Conservation (phyloP, 148 eudicot species). For the Vaccinium vitisidaea region DNA sequence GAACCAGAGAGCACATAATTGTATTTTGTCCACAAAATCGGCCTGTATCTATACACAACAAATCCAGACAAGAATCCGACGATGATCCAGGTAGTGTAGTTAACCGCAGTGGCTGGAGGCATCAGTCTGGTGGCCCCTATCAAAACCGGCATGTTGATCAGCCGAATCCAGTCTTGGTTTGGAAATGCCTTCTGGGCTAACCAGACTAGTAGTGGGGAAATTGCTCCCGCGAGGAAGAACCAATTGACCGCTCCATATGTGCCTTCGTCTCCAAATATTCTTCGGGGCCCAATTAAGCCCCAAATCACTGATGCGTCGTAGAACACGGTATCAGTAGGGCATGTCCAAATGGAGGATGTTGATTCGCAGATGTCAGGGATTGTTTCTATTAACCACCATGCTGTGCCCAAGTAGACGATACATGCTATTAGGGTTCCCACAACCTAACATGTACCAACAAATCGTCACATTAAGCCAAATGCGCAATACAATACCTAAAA, state of each 20-base stretch:
- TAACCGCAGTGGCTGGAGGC: conserved; percentile 97
- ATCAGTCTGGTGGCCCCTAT: conserved; percentile 71
- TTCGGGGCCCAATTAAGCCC: conserved; percentile 84
- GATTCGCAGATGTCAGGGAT: conserved; percentile 74
- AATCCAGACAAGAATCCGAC: conserved; percentile 83
- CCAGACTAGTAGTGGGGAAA: conserved; percentile 85
- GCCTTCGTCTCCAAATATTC: conserved; percentile 81
- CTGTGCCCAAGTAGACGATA: conserved; percentile 66
- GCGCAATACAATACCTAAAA: not conserved
- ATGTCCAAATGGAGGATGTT: conserved; percentile 73
- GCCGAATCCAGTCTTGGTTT: conserved; percentile 75
- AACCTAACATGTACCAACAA: conserved; percentile 28
- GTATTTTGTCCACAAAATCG: conserved; percentile 75
- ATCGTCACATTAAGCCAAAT: not conserved
- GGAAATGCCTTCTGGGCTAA: conserved; percentile 74
- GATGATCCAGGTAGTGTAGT: conserved; percentile 81
- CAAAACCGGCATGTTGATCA: conserved; percentile 85
- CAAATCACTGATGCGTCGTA: conserved; percentile 96
- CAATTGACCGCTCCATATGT: conserved; percentile 67
- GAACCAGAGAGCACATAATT: conserved; percentile 91
- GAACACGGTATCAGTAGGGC: conserved; percentile 83
- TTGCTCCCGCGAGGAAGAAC: conserved; percentile 84
- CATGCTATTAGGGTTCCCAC: conserved; percentile 80
- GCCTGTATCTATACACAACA: conserved; percentile 72
- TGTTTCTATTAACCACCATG: conserved; percentile 98